Base-by-base conservation (phyloP, 164 flowering plant species). In the Magnolia changhungtana region DNA sequence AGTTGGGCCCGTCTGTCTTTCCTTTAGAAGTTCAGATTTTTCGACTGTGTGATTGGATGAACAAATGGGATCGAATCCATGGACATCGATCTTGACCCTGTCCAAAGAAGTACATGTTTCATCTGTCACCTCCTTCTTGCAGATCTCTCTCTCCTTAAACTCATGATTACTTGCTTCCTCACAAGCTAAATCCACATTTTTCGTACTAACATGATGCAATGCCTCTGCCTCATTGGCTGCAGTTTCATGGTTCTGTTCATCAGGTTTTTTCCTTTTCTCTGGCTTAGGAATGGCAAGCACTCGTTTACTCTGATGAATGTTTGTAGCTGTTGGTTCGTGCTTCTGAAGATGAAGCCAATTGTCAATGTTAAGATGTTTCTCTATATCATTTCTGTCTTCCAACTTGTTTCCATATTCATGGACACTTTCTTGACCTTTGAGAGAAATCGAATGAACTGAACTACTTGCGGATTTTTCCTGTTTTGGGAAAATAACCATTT, bases 301-400 rank as follows among this genome's bases (percentile, higher is more conserved):
- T 72, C 63, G 74, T 69, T 81, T 85, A 65, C 68, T 76, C 82
- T 65, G 75, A 50, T 73, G 79, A 71, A 73, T 72, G 52, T 29
- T 16, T 67, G 75, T 71, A 10, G 77, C 37, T 16, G 52, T 66
- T 5, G 79, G 66, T 76, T 78, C 81, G 68, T 67, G 75, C 74
- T 83, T 79, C 55, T 80, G 86, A 29, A 76, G 72, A 31, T 65
- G 75, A 58, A 84, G 83, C 88, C 88, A 86, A 23, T 80, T 76
- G 19, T 82, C 84, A 72, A 84, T 80, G 49, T 76, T 77, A 3
- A 67, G 69, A 71, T 64, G 68, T 67, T 84, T 78, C 6, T 58
- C 37, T 23, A 75, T 27, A 66, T 68, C 72, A 50, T 18, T 8
- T 45, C 73, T 82, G 23, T 61, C 69, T 63, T 69, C 65, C 63